Base-by-base conservation (phyloP, 192 early-diverging fungal genomes). In the Chytriomyces hyalinus region DNA sequence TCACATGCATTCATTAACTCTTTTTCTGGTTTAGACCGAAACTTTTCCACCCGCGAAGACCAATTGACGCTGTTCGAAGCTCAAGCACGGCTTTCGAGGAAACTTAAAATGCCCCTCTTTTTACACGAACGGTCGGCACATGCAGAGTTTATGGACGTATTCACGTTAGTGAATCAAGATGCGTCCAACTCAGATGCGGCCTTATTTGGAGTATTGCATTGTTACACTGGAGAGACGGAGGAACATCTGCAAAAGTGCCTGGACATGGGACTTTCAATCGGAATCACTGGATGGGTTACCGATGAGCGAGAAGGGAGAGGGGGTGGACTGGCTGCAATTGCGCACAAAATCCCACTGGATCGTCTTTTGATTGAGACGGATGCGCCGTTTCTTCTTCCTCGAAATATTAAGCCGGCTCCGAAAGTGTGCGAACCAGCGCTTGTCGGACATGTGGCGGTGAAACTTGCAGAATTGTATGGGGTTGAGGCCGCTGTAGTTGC, bases 271-370 rank as follows among this genome's bases (percentile, higher is more conserved):
- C 82, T 97, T 22, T 93, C 91, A 80, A 93, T 99, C 80, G 96
- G 97, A n/a, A 87, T 99, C 78, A 99, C 97, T 76, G 97, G 97
- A 0, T 99, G 97, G 85, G 64, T 98, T 10, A 62, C 70, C n/a
- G 79, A 77, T 75, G 49, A 78, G 50, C 26, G 82, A 57, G 61
- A 70, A 49, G 79, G 82, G 10, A 61, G 82, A 17, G 82, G 82
- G 2, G 72, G 46, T 11, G 79, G 77, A 17, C 49, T 83, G 24
- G 79, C 79, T 6, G 85, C 90, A 3, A 92, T 93, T 0, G 89
- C 91, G 3, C 85, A 81, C 50, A 72, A 77, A 43, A 90, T 98
- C 48, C 96, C 97, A 9, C 49, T 89, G 61, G 92, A 97, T 50
- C 83, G 84, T 43, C 74, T 99, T 28, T 91, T 98, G 93, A 79